Evolutionary conservation across 305 asterid species (phyloP).

Genomic region (Ruellia speciosa): DNA sequence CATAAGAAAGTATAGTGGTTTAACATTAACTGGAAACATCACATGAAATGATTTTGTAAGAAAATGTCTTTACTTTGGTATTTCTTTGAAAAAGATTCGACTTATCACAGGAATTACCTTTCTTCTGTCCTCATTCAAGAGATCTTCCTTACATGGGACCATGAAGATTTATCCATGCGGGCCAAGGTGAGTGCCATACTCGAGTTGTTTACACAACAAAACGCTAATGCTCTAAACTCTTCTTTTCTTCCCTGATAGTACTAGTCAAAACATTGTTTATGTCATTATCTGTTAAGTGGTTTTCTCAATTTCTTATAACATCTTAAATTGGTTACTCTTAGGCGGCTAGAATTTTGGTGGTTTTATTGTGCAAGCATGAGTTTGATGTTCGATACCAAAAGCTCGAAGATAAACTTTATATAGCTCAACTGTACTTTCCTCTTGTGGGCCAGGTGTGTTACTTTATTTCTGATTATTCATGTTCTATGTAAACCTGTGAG

Average conservation of each 20-base stretch:
- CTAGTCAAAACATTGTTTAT: conserved; percentile 9
- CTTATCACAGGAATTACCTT: conserved; percentile 67
- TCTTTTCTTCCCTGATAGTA: conserved; percentile 12
- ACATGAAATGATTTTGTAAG: too few relatives aligned
- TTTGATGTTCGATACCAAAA: conserved; percentile 93
- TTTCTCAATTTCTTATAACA: conserved; percentile 15
- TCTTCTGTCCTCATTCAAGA: conserved; percentile 94
- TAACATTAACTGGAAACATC: too few relatives aligned
- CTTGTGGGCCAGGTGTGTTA: conserved; percentile 83
- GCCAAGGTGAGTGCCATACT: conserved; percentile 58
- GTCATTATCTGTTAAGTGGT: conserved; percentile 14
- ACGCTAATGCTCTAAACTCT: conserved; percentile 13
- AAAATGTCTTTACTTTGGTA: background rate
- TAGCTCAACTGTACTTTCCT: conserved; percentile 93
- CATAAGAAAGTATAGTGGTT: too few relatives aligned
- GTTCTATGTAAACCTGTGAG: conserved; percentile 12
- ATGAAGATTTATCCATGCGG: conserved; percentile 90
- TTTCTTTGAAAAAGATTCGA: conserved; percentile 15
- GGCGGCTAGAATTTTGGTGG: conserved; percentile 95
- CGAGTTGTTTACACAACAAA: conserved; percentile 11
- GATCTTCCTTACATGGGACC: conserved; percentile 98
- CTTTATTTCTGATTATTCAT: conserved; percentile 3
- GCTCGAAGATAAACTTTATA: conserved; percentile 93
- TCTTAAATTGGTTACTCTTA: conserved; percentile 31
- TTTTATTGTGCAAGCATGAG: conserved; percentile 93